Evolutionary conservation across 352 stramenopile genomes (phyloP), one percentile per base, ranked within the genome.

Genomic region (Lagenidium giganteum): DNA sequence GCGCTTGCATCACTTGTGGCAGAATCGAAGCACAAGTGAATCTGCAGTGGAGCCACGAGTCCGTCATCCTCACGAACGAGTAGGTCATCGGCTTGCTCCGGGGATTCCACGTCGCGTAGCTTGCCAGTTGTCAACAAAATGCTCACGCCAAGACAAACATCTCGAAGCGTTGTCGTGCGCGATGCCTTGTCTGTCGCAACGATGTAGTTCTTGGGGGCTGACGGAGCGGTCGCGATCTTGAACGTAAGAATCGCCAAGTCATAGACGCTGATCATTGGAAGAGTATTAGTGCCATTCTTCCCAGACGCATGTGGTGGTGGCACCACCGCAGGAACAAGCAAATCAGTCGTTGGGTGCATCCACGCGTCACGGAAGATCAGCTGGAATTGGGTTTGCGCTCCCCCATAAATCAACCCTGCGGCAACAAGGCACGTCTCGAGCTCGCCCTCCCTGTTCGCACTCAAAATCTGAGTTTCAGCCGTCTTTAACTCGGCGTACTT

Each of bases 231-330:
- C 8, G 64, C 72, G 7, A 84, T 57, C 2, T 61, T 61, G 32
- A 78, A 71, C 6, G 67, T 42, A n/a, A 90, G 49, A 7, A 70
- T 49, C 5, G 70, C 82, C 14, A 92, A 41, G 42, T 95, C 84
- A 46, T 80, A 86, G 11, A 95, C 64, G 46, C 80, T 84, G 47
- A 95, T 82, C 64, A 85, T 93, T 14, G 84, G 84, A 22, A 95
- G 32, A 25, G 87, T 17, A 42, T 95, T 92, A 5, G 59, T 56
- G 13, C 75, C 75, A 30, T 53, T 47, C 43, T 45, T 53, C 2
- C 47, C 55, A 23, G 31, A 40, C 11, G 47, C 39, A 3, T 78
- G 70, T 8, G 57, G 42, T 18, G 86, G 36, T 28, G 68, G 82
- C 8, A n/a, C n/a, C n/a, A n/a, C n/a, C n/a, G n/a, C n/a, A n/a